Evolutionary conservation across 768 basidiomycete genomes (phyloP).

Genomic region (Filobasidium floriforme): DNA sequence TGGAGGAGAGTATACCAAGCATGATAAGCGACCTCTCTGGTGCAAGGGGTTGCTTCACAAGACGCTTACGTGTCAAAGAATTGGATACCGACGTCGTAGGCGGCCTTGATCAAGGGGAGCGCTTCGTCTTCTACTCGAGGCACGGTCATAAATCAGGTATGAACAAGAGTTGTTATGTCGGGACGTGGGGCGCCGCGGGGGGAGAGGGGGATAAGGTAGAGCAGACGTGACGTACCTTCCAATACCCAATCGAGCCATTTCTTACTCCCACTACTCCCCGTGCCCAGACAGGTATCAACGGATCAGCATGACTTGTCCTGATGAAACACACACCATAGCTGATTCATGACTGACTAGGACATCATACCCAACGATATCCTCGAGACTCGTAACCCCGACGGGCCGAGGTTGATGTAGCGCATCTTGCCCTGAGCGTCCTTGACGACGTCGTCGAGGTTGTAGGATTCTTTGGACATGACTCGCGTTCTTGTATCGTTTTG

Average conservation of each 20-base stretch:
- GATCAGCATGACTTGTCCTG: background rate
- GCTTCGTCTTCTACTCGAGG: conserved; percentile 25
- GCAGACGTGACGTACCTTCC: conserved; percentile 18
- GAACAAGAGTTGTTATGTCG: background rate
- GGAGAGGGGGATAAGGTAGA: background rate
- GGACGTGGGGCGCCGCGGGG: too few relatives aligned
- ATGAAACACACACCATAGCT: background rate
- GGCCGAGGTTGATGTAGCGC: conserved; percentile 34
- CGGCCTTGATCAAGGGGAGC: conserved; percentile 27
- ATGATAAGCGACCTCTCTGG: too few relatives aligned
- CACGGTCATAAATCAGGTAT: background rate
- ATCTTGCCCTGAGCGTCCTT: conserved; percentile 26
- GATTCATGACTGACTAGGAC: conserved; percentile 26
- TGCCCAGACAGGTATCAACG: background rate
- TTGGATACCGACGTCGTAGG: conserved; percentile 39
- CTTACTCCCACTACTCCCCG: conserved; percentile 22
- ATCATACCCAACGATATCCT: conserved; percentile 35
- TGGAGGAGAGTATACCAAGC: conserved; percentile 21
- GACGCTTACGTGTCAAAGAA: conserved; percentile 13
- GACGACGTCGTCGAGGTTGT: conserved; percentile 22
- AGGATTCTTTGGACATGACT: conserved; percentile 15
- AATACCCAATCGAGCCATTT: conserved; percentile 30
- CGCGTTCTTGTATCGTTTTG: too few relatives aligned
- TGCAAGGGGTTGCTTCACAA: background rate
- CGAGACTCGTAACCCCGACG: conserved; percentile 35